These are phyloP conservation scores for Rhizopogon rudus DNA, from an alignment of 768 basidiomycete species.

Conservation along the genomic window DNA sequence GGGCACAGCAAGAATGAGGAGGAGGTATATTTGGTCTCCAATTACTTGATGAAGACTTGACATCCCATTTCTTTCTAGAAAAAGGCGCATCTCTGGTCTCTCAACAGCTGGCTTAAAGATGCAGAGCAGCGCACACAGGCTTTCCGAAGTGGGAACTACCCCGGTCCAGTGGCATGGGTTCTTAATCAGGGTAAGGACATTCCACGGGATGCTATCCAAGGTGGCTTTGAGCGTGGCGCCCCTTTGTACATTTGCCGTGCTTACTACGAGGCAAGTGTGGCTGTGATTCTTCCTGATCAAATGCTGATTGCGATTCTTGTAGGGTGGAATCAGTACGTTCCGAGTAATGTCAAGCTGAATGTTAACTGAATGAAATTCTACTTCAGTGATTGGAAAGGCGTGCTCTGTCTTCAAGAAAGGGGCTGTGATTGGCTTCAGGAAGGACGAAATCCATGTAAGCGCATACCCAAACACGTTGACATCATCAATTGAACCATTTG, in stretches of 20 bases:
- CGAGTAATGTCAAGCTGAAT: background rate
- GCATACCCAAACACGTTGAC: background rate
- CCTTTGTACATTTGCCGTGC: conserved; percentile 55
- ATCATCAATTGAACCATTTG: background rate
- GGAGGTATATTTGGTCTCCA: conserved; percentile 36
- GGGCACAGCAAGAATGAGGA: conserved; percentile 52
- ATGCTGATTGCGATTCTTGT: conserved; percentile 7
- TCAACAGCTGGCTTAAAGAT: conserved; percentile 50
- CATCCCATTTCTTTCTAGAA: conserved; percentile 28
- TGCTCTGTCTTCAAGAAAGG: conserved; percentile 54
- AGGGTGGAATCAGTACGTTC: conserved; percentile 52
- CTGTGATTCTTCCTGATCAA: background rate
- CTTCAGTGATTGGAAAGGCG: conserved; percentile 63
- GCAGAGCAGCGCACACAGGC: conserved; percentile 49
- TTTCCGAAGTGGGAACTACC: conserved; percentile 39
- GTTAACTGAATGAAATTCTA: conserved; percentile 1
- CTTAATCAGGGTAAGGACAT: conserved; percentile 54
- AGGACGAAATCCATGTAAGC: conserved; percentile 55
- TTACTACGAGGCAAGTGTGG: conserved; percentile 46
- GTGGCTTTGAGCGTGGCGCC: conserved; percentile 49
- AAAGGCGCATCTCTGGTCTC: conserved; percentile 45
- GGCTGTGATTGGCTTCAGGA: conserved; percentile 55
- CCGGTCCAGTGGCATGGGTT: conserved; percentile 56
- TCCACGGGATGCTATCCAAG: conserved; percentile 51
- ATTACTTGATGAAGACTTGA: background rate